Conservation (phyloP, 352 stramenopile species). For the Phytopythium helicoides region DNA sequence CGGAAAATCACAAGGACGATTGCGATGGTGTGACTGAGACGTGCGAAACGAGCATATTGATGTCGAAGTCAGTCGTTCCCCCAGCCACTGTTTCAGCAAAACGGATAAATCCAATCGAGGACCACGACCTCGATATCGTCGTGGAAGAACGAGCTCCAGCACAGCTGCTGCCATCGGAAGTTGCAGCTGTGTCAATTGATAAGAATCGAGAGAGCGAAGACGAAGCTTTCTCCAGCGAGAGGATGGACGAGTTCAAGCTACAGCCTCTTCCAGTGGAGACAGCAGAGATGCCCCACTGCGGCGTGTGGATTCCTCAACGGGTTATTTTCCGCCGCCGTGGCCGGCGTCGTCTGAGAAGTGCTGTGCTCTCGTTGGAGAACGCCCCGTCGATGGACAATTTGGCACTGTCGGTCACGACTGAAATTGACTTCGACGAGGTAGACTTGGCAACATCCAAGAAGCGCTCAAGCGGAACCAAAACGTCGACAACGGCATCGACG, state of each 20-base stretch:
- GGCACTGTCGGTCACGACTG: conserved; percentile 8
- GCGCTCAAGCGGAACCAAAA: neutral
- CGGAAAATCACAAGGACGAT: neutral
- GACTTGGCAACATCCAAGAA: conserved; percentile 3
- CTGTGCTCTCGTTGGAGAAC: conserved; percentile 25
- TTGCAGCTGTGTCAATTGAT: no score
- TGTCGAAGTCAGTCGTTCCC: neutral
- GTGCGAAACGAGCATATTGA: neutral
- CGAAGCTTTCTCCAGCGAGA: neutral
- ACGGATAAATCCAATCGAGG: no score
- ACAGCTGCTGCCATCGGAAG: no score
- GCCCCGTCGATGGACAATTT: conserved; percentile 14
- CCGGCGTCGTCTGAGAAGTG: conserved; percentile 19
- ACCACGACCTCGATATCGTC: no score
- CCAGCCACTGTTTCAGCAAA: no score
- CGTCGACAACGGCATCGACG: conserved; percentile 4
- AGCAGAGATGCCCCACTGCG: conserved; percentile 13
- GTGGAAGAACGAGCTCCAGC: no score
- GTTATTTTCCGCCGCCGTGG: conserved; percentile 28
- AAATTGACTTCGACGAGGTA: conserved; percentile 6
- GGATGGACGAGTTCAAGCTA: neutral
- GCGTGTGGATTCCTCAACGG: conserved; percentile 30
- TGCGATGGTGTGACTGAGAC: neutral
- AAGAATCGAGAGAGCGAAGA: neutral
- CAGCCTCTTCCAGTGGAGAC: conserved; percentile 1